Evolutionary conservation across 306 rosid species (phyloP).

Genomic region (Cucurbita pepo): DNA sequence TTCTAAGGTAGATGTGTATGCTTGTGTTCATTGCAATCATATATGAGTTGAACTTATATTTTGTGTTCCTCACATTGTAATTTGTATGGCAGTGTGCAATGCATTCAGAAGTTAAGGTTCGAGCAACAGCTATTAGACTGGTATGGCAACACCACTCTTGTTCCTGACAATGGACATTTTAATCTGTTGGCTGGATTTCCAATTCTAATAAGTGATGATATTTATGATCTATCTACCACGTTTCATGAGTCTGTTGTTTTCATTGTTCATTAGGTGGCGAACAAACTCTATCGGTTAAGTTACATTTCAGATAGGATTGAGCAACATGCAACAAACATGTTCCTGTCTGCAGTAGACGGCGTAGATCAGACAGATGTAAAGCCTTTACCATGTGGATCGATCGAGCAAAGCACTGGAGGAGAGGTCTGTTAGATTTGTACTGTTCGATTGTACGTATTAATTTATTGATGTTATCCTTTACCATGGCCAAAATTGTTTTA

Average conservation of each 20-base stretch:
- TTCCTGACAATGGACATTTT: neutral
- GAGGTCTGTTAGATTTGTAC: slow-evolving; percentile 20
- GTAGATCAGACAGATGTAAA: slow-evolving; percentile 25
- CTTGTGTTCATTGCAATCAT: neutral
- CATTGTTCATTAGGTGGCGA: slow-evolving; percentile 54
- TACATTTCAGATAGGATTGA: slow-evolving; percentile 66
- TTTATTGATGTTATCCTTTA: neutral
- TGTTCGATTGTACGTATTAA: neutral
- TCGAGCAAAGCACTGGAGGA: slow-evolving; percentile 34
- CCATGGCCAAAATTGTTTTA: slow-evolving; percentile 3
- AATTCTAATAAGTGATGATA: neutral
- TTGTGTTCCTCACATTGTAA: neutral
- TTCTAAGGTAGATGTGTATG: neutral
- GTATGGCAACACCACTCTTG: slow-evolving; percentile 24
- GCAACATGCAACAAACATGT: slow-evolving; percentile 62
- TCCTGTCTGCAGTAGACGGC: slow-evolving; percentile 53
- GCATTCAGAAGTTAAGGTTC: slow-evolving; percentile 85
- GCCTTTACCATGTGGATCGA: slow-evolving; percentile 32
- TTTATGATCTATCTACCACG: neutral
- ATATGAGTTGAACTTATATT: too few relatives aligned
- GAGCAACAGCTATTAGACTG: slow-evolving; percentile 95
- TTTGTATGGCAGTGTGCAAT: slow-evolving; percentile 69
- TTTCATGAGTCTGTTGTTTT: slow-evolving; percentile 1
- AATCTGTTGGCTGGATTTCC: slow-evolving; percentile 5
- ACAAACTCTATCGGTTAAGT: slow-evolving; percentile 80